Evolutionary conservation across 495 filamentous ascomycete genomes (phyloP).

Genomic region (Haplographium delicatum): DNA sequence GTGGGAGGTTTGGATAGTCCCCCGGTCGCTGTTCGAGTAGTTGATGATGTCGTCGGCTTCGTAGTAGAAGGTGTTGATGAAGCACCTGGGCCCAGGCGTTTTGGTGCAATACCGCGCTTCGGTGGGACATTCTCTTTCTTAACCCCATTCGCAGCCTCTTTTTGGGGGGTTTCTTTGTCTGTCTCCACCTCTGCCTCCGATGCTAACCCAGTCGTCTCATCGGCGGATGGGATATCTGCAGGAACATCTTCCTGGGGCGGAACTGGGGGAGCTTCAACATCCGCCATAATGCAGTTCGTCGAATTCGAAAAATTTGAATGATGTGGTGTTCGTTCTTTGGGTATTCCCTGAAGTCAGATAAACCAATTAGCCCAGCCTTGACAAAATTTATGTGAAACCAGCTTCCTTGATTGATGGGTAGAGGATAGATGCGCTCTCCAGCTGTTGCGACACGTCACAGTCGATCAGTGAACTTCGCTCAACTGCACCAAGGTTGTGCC

Average conservation of each 20-base stretch:
- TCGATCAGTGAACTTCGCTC: not conserved
- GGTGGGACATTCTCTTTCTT: slow-evolving; percentile 27
- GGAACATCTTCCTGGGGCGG: slow-evolving; percentile 12
- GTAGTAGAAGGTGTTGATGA: slow-evolving; percentile 13
- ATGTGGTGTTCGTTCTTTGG: not conserved
- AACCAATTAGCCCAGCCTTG: slow-evolving; percentile 1
- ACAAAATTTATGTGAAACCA: slow-evolving; percentile 1
- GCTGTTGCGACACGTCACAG: slow-evolving; percentile 7
- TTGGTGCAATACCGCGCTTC: slow-evolving; percentile 17
- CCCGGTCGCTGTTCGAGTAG: slow-evolving; percentile 21
- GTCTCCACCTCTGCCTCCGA: slow-evolving; percentile 24
- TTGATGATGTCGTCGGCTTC: slow-evolving; percentile 19
- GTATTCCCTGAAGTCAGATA: not conserved
- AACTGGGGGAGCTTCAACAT: slow-evolving; percentile 19
- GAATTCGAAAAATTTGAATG: not conserved
- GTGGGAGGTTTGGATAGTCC: slow-evolving; percentile 28
- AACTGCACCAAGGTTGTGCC: not conserved
- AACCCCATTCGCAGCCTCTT: slow-evolving; percentile 20
- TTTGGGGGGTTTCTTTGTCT: slow-evolving; percentile 19
- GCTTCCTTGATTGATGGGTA: not conserved
- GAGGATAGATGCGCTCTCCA: not conserved
- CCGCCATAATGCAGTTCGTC: slow-evolving; percentile 20
- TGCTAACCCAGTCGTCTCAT: slow-evolving; percentile 14
- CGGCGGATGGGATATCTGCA: slow-evolving; percentile 15
- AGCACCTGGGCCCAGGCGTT: slow-evolving; percentile 17